Conservation (phyloP, 306 rosid genomes). For the Rosa multiflora region DNA sequence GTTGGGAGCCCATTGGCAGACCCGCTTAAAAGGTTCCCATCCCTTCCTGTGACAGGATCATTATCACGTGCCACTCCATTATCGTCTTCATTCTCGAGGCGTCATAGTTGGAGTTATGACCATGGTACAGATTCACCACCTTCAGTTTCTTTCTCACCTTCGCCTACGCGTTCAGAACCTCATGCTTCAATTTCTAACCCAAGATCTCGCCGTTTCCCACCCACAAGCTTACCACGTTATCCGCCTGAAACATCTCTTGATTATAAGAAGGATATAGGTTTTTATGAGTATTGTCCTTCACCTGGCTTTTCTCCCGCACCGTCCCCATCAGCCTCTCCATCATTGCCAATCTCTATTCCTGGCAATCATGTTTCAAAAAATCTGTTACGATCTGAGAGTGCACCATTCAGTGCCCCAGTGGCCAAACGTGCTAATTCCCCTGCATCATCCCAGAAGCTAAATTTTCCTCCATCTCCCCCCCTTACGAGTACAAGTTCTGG, state of each 20-base stretch:
- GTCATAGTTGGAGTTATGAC: conserved; percentile 72
- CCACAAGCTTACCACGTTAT: conserved; percentile 66
- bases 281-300: conserved; percentile 63
- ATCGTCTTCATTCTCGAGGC: conserved; percentile 50
- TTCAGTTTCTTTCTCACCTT: conserved; percentile 51
- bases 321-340: conserved; percentile 55
- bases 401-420: conserved; percentile 56
- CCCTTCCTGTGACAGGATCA: conserved; percentile 49
- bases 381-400: conserved; percentile 76
- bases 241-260: conserved; percentile 53
- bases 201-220: conserved; percentile 43
- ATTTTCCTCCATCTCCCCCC: conserved; percentile 66
- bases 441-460: conserved; percentile 40
- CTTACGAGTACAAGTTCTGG: conserved; percentile 33
- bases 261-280: conserved; percentile 48
- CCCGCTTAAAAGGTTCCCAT: conserved; percentile 57
- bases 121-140: conserved; percentile 55
- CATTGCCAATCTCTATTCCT: conserved; percentile 57
- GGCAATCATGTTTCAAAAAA: conserved; percentile 46
- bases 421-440: conserved; percentile 44
- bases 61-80: conserved; percentile 53
- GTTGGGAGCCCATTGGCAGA: conserved; percentile 82
- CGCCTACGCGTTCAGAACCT: conserved; percentile 71
- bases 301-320: conserved; percentile 37
- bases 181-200: conserved; percentile 42